Base-by-base conservation (phyloP, 768 basidiomycete genomes). In the Mycena amicta region DNA sequence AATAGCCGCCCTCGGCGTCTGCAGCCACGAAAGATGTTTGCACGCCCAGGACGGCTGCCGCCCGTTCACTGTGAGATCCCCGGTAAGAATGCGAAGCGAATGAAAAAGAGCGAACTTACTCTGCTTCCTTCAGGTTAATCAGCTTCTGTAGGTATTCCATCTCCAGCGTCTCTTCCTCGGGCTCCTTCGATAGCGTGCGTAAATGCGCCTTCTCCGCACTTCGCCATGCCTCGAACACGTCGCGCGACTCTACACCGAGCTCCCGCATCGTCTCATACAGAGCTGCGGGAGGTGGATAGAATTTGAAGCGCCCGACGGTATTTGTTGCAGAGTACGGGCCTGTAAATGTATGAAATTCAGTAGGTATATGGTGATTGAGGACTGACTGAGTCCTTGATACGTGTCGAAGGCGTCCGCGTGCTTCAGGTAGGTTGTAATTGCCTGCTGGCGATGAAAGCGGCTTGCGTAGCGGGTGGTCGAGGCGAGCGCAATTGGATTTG, bases 381-480 rank as follows among this genome's bases (percentile, higher is more conserved):
- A 53, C 57, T 53, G 23, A 53, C 57, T 45, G 3, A 59, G 41
- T 6, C 22, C n/a, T 53, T 43, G 25, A 47, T 54, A 60, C 2
- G 53, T 43, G 23, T 60, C 59, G 18, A 27, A 30, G 11, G 13
- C 37, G 31, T 55, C 52, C 25, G 33, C 45, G 27, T 53, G 31
- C 5, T 4, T 20, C 23, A 50, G 3, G 39, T 53, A 30, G 29
- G 39, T 20, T 1, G 29, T 27, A 28, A 60, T 60, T 16, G 46
- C 29, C 31, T 60, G 59, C n/a, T 55, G 59, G 6, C 59, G 41
- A 23, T 60, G n/a, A n/a, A n/a, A n/a, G n/a, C n/a, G n/a, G n/a
- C n/a, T n/a, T n/a, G n/a, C n/a, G n/a, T n/a, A n/a, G 59, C 27
- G 55, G 55, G n/a, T 12, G 25, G 18, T 30, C 23, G 23, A 53